Base-by-base conservation (phyloP, 495 filamentous ascomycete species). In the Penicillium canescens region DNA sequence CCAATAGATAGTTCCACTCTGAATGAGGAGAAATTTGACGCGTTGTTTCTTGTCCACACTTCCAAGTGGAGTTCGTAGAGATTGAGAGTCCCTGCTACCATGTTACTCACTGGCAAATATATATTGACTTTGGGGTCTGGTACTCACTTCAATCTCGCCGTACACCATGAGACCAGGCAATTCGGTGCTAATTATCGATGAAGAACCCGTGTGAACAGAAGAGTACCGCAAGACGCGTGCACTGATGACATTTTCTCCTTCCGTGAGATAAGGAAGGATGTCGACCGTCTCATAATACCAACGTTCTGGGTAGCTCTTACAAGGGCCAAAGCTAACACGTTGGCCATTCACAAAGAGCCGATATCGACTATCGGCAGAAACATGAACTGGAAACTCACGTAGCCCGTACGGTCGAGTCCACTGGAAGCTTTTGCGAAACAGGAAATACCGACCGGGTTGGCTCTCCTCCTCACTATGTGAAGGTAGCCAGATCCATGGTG, bases 351-450 rank as follows among this genome's bases (percentile, higher is more conserved):
- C 47, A 44, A 51, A 69, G 0, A 69, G 55, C 11, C 59, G 49
- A 40, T 69, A 69, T 11, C 63, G 66, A 36, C 52, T 69, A 41
- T 69, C 66, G 5, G 66, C 66, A 12, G 66, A 66, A 13, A 69
- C 54, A 37, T 63, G 57, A 3, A 67, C 38, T 1, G 21, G 42
- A 8, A 48, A 37, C 14, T 61, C 37, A 4, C 36, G 9, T 0
- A 51, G 42, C 1, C 40, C 35, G 0, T 36, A 10, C 0, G 38
- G 24, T 10, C 31, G 13, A 12, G 50, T 42, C 55, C 55, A 54
- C 35, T 54, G 45, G 54, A 68, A 68, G 14, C 38, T 59, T 36
- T 60, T 60, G 8, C 64, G 61, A 31, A 67, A 65, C 18, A 58
- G 61, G 9, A 65, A 61, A 37, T 60, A 59, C 6, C 57, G 59